Conservation (phyloP, 306 rosid genomes). For the Delonix regia region DNA sequence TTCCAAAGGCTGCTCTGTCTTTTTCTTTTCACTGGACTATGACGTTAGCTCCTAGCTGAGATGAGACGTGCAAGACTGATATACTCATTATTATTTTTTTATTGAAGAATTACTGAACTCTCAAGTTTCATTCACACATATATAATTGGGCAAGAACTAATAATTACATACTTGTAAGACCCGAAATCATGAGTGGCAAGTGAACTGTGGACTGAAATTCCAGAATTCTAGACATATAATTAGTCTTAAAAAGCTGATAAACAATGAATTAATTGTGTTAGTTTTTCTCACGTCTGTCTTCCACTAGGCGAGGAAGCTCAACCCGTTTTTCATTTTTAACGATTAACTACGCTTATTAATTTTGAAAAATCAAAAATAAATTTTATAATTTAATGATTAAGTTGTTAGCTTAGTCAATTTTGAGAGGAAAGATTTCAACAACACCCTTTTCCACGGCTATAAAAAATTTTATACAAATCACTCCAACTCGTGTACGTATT, state of each 20-base stretch:
- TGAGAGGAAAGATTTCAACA: not conserved
- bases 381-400: not conserved
- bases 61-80: not conserved
- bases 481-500: not conserved
- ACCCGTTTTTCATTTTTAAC: too few species aligned
- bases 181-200: not conserved
- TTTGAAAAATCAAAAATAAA: not conserved
- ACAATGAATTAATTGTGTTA: not conserved
- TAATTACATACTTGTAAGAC: too few species aligned
- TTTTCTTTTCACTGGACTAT: not conserved
- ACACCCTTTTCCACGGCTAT: not conserved
- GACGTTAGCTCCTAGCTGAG: not conserved
- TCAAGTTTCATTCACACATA: too few species aligned
- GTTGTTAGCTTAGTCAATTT: not conserved
- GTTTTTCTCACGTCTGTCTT: too few species aligned
- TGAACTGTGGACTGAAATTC: not conserved
- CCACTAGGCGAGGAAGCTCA: too few species aligned
- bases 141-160: too few species aligned
- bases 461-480: not conserved
- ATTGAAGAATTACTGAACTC: not conserved
- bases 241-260: not conserved
- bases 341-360: not conserved
- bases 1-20: conserved; percentile 30
- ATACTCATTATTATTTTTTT: not conserved
- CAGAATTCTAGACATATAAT: too few species aligned